phyloP scores from a whole-genome alignment of 371 early-diverging fungal genomes.

The Blyttiomyces sp. region DNA sequence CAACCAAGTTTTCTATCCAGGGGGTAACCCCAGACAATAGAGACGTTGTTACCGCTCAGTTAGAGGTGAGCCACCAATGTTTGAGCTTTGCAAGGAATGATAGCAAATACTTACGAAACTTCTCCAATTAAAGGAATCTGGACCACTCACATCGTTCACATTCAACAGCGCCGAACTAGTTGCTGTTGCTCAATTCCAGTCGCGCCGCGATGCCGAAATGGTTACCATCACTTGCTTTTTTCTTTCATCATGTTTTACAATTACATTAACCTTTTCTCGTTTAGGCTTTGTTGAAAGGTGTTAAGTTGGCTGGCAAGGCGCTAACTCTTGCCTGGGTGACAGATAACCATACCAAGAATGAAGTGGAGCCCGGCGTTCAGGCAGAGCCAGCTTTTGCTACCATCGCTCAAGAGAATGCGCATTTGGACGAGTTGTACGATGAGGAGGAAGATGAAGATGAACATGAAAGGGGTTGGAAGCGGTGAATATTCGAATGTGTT shows the following conservation, averaged over 20 bases:
- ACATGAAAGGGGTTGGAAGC: slow-evolving; percentile 26
- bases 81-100: not conserved
- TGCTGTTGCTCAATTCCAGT: slow-evolving; percentile 47
- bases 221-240: slow-evolving; percentile 15
- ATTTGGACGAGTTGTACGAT: slow-evolving; percentile 9
- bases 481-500: too few relatives aligned
- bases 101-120: not conserved
- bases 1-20: slow-evolving; percentile 60
- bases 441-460: slow-evolving; percentile 32
- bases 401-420: slow-evolving; percentile 13
- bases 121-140: slow-evolving; percentile 29
- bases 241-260: not conserved
- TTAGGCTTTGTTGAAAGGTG: too few relatives aligned
- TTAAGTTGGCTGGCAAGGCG: too few relatives aligned
- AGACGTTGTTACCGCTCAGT: slow-evolving; percentile 52
- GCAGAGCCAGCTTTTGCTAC: not conserved
- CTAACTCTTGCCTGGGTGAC: not conserved
- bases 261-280: not conserved
- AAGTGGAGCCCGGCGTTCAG: slow-evolving; percentile 1
- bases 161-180: slow-evolving; percentile 31
- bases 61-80: slow-evolving; percentile 37
- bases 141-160: slow-evolving; percentile 42
- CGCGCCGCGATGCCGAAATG: slow-evolving; percentile 49
- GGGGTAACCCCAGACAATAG: slow-evolving; percentile 47
- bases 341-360: not conserved